These are phyloP conservation scores for Verticillium nonalfalfae DNA, from an alignment of 2,329 filamentous ascomycete genomes.

Conservation along the genomic window DNA sequence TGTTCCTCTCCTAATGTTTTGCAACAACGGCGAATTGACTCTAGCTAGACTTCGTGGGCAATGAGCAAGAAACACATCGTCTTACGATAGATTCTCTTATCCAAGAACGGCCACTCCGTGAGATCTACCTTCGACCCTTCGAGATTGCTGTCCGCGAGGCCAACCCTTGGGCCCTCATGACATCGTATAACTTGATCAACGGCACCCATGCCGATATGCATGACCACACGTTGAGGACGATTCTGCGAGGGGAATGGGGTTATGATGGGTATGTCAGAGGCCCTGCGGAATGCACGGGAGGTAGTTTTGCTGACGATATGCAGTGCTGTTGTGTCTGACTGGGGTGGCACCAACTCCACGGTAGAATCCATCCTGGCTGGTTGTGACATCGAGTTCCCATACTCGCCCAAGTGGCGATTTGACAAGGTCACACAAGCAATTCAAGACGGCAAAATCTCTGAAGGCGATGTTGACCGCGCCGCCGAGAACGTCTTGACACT, in stretches of 20 bases:
- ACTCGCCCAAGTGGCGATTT: slow-evolving; percentile 47
- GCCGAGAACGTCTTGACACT: slow-evolving; percentile 54
- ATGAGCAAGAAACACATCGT: slow-evolving; percentile 66
- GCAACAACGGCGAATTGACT: neutral
- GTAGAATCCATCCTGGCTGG: slow-evolving; percentile 49
- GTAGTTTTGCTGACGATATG: neutral
- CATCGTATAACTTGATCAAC: slow-evolving; percentile 62
- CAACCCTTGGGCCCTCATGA: slow-evolving; percentile 65
- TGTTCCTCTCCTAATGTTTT: slow-evolving; percentile 11
- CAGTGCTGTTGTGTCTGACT: slow-evolving; percentile 52
- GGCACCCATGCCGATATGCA: slow-evolving; percentile 56
- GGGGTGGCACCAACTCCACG: slow-evolving; percentile 51
- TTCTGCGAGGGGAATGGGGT: slow-evolving; percentile 55
- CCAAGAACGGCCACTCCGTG: slow-evolving; percentile 58
- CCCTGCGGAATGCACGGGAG: neutral
- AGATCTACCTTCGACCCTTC: slow-evolving; percentile 69
- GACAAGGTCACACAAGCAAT: slow-evolving; percentile 50
- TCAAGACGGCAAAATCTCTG: slow-evolving; percentile 37
- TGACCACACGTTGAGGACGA: slow-evolving; percentile 44
- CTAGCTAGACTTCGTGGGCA: slow-evolving; percentile 55
- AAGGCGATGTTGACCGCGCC: slow-evolving; percentile 47
- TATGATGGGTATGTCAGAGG: slow-evolving; percentile 44
- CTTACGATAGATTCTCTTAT: slow-evolving; percentile 59
- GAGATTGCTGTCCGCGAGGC: slow-evolving; percentile 66
- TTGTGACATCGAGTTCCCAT: slow-evolving; percentile 53